Percentiles rank a stretch among this genome's conserved stretches.
Conservation (phyloP, 164 flowering plant species). For the Akebia trifoliata region DNA sequence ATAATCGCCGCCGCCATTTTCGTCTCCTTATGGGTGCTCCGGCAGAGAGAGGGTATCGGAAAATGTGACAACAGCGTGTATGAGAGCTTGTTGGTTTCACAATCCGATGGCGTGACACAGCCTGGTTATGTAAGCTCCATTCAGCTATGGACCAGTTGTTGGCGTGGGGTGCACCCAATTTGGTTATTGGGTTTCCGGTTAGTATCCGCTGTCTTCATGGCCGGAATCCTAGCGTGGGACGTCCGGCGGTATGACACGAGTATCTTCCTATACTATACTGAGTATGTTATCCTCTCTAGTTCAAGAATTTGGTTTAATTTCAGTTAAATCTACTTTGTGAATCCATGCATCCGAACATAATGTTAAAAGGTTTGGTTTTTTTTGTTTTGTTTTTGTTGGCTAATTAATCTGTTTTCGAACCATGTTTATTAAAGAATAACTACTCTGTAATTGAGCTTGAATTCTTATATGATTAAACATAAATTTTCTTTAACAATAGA, state of each 20-base stretch:
- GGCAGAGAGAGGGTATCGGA: conserved; percentile 25
- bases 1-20: conserved; percentile 36
- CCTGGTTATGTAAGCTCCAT: conserved; percentile 21
- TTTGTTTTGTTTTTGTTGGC: background rate
- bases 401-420: background rate
- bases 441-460: no score
- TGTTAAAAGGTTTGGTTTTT: background rate
- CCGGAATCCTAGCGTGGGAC: conserved; percentile 46
- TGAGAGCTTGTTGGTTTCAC: conserved; percentile 33
- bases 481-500: no score
- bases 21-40: conserved; percentile 37
- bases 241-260: conserved; percentile 25
- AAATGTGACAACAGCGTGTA: conserved; percentile 18
- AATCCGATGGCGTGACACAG: conserved; percentile 18
- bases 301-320: background rate
- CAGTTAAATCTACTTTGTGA: background rate
- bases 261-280: conserved; percentile 65
- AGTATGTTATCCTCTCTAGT: conserved; percentile 30
- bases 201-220: conserved; percentile 26
- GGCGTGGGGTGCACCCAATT: conserved; percentile 55
- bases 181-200: conserved; percentile 47
- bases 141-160: conserved; percentile 59
- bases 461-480: no score
- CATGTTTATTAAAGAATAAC: no score
- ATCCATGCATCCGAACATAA: background rate